Percentiles rank a stretch among this genome's conserved stretches.
These are phyloP conservation scores for Violaceomyces palustris DNA, from an alignment of 1,284 basidiomycete species.

Conservation along the genomic window DNA sequence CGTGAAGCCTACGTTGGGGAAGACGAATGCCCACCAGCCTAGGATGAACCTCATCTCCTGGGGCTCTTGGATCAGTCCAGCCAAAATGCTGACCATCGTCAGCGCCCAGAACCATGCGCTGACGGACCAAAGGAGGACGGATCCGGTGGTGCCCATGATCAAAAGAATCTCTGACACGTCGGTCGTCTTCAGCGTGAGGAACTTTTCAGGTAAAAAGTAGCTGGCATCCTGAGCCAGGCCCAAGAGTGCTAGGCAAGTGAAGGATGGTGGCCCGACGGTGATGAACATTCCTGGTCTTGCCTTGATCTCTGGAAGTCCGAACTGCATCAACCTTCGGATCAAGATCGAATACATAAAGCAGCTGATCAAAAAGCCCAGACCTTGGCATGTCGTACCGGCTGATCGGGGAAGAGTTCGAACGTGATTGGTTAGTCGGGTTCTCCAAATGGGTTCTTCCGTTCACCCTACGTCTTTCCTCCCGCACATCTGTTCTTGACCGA, in stretches of 20 bases:
- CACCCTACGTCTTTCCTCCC: neutral
- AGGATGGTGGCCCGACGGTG: conserved; percentile 21
- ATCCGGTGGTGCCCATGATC: neutral
- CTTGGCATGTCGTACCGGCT: conserved; percentile 19
- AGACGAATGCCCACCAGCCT: conserved; percentile 27
- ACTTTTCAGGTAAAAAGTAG: conserved; percentile 3
- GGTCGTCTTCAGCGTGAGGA: neutral
- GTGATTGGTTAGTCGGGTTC: neutral
- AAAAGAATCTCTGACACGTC: neutral
- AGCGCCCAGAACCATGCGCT: conserved; percentile 17
- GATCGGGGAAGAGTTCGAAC: neutral
- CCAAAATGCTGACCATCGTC: conserved; percentile 6
- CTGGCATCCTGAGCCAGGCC: conserved; percentile 3
- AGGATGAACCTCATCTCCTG: conserved; percentile 14
- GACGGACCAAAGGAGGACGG: conserved; percentile 16
- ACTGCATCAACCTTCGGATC: conserved; percentile 15
- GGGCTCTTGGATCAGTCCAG: neutral
- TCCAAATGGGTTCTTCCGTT: too few species aligned
- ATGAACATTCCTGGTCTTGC: conserved; percentile 20
- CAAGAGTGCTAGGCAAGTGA: conserved; percentile 20
- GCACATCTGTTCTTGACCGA: neutral
- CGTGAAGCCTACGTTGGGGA: conserved; percentile 16
- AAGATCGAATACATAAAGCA: conserved; percentile 23
- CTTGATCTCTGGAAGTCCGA: conserved; percentile 6
- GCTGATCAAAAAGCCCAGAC: conserved; percentile 12